Base-by-base conservation (phyloP, 345 rosid genomes). In the Linum trigynum region DNA sequence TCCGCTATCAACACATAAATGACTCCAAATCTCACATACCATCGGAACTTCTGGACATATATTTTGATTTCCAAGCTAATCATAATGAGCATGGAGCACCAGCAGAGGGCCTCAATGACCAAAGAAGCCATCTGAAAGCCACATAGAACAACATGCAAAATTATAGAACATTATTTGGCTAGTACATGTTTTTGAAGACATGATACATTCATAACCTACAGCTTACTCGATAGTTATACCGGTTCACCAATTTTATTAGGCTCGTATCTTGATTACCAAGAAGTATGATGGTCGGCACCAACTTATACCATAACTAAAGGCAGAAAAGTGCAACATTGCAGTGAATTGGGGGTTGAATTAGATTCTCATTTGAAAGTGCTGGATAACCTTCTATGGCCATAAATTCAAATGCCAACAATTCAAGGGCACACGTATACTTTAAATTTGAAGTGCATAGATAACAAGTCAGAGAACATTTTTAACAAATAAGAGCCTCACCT, bases 1-100 rank as follows among this genome's bases (percentile, higher is more conserved):
- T 74, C 74, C 62, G 74, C 78, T 37, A 70, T 65, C 63, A 74
- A 35, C 17, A 62, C 74, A 63, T 74, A 74, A 37, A 74, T 10
- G 60, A 74, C 78, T 62, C 78, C 78, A 53, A 74, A 74, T 17
- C 78, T 64, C 38, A 74, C 78, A 50, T 74, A 70, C 78, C 78
- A 74, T 35, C 78, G 74, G 39, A 74, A 70, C 61, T 74, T 67
- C 56, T 58, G 55, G 61, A 70, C 55, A 32, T 74, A 74, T 5
- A 74, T 64, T 59, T 63, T 74, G 39, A 74, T 69, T 63, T 74
- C 78, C 62, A 74, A 50, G 55, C 71, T 64, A 45, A 70, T 38
- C 78, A 74, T 70, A 39, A 67, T 7, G 43, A 74, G 51, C 74
- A 71, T 70, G 64, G 71, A 74, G 45, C 74, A 66, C 78, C 78